phyloP scores from a whole-genome alignment of 495 filamentous ascomycete species.

The Staphylotrichum tortipilum region DNA sequence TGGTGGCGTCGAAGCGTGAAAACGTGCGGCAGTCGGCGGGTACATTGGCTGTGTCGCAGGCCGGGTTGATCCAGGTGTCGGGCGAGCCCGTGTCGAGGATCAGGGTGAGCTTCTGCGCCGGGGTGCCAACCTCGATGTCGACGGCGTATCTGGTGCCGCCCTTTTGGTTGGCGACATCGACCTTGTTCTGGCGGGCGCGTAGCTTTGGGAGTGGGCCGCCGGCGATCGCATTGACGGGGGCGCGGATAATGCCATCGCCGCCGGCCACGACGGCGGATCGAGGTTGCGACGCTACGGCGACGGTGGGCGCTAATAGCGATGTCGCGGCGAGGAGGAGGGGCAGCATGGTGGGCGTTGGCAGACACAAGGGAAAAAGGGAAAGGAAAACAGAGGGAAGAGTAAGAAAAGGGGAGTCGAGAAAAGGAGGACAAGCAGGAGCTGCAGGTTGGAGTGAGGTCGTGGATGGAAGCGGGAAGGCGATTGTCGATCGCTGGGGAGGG shows the following conservation, averaged over 20 bases:
- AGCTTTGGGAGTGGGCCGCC: background rate
- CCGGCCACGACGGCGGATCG: background rate
- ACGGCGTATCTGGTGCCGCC: slow-evolving; percentile 12
- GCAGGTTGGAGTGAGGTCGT: background rate
- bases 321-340: slow-evolving; percentile 6
- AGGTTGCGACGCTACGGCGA: background rate
- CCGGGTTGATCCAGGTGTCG: slow-evolving; percentile 38
- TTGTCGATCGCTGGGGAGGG: background rate
- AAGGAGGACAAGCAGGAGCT: background rate
- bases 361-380: background rate
- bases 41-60: slow-evolving; percentile 23
- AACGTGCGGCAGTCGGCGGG: slow-evolving; percentile 19
- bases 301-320: background rate
- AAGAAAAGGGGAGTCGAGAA: background rate
- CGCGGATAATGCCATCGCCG: slow-evolving; percentile 15
- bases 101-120: slow-evolving; percentile 24
- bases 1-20: slow-evolving; percentile 26
- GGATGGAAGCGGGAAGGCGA: background rate
- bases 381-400: background rate
- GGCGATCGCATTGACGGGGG: slow-evolving; percentile 6
- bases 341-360: slow-evolving; percentile 1
- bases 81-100: slow-evolving; percentile 37
- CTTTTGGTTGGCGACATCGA: slow-evolving; percentile 7
- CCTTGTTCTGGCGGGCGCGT: slow-evolving; percentile 8
- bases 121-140: slow-evolving; percentile 14